Percentiles rank a stretch among this genome's conserved stretches.
These are phyloP conservation scores for Penicillium odoratum DNA, from an alignment of 495 filamentous ascomycete species.

Conservation along the genomic window DNA sequence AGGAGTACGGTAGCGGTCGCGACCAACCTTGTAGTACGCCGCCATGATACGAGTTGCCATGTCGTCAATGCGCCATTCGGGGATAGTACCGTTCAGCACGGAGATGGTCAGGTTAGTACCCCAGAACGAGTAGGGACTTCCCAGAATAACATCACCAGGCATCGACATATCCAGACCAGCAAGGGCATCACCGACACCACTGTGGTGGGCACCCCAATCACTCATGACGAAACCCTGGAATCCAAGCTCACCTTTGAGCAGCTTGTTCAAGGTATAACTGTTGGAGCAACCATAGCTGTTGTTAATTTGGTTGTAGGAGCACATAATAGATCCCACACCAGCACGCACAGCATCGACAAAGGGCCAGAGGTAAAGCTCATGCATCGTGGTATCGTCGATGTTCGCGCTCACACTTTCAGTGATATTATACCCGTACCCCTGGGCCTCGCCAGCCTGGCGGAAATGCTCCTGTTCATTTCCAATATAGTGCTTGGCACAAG, in stretches of 20 bases:
- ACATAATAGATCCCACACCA: conserved; percentile 88
- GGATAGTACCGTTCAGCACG: conserved; percentile 87
- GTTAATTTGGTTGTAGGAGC: conserved; percentile 86
- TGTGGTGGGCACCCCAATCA: conserved; percentile 87
- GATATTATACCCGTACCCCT: conserved; percentile 63
- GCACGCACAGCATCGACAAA: conserved; percentile 74
- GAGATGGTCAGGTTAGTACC: conserved; percentile 83
- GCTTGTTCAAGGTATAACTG: conserved; percentile 73
- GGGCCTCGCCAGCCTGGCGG: conserved; percentile 67
- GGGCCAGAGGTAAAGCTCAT: conserved; percentile 91
- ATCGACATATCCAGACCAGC: conserved; percentile 95
- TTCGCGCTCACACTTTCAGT: conserved; percentile 71
- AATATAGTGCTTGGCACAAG: conserved; percentile 81
- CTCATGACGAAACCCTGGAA: conserved; percentile 95
- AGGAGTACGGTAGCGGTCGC: conserved; percentile 58
- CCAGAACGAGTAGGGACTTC: conserved; percentile 74
- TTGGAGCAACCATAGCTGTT: conserved; percentile 70
- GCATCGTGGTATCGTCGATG: conserved; percentile 90
- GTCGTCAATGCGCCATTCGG: conserved; percentile 89
- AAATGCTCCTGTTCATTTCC: conserved; percentile 80
- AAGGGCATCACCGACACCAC: conserved; percentile 72
- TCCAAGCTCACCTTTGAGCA: conserved; percentile 87
- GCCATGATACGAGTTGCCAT: conserved; percentile 93
- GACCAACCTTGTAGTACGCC: conserved; percentile 86
- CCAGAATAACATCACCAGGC: conserved; percentile 83